Evolutionary conservation across 805 yeast genomes (phyloP).

Genomic region (Candida hungchunana): DNA sequence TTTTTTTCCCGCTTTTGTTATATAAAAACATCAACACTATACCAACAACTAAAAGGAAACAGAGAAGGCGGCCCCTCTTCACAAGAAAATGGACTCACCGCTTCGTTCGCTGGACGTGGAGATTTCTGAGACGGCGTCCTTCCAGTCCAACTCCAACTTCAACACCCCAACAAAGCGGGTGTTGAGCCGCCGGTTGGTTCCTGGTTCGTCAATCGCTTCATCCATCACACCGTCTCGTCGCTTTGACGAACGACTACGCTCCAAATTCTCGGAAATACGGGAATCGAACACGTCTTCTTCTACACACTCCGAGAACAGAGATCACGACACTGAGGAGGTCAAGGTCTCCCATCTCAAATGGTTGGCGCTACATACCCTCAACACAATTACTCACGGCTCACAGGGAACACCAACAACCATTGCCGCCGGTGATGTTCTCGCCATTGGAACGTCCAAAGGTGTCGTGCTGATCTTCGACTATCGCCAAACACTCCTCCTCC

Average conservation of each 20-base stretch:
- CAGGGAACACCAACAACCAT: conserved; percentile 52
- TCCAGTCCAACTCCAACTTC: conserved; percentile 11
- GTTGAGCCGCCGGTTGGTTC: conserved; percentile 14
- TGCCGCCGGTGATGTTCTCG: conserved; percentile 42
- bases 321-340: conserved; percentile 3
- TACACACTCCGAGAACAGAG: background rate
- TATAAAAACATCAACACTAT: background rate
- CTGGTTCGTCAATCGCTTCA: conserved; percentile 12
- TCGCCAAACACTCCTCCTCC: conserved; percentile 50
- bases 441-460: conserved; percentile 72
- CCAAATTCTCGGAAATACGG: conserved; percentile 14
- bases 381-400: conserved; percentile 31
- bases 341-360: conserved; percentile 28
- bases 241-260: conserved; percentile 22
- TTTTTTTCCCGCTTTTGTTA: background rate
- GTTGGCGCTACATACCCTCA: conserved; percentile 38
- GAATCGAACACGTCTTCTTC: background rate
- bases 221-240: conserved; percentile 12
- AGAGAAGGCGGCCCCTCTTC: background rate
- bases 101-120: conserved; percentile 4
- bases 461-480: conserved; percentile 62
- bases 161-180: conserved; percentile 12
- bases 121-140: conserved; percentile 12
- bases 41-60: background rate
- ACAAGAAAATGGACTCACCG: conserved; percentile 6